These are phyloP conservation scores for Raphanus hybrid DNA, from an alignment of 441 rosid species.

Conservation along the genomic window DNA sequence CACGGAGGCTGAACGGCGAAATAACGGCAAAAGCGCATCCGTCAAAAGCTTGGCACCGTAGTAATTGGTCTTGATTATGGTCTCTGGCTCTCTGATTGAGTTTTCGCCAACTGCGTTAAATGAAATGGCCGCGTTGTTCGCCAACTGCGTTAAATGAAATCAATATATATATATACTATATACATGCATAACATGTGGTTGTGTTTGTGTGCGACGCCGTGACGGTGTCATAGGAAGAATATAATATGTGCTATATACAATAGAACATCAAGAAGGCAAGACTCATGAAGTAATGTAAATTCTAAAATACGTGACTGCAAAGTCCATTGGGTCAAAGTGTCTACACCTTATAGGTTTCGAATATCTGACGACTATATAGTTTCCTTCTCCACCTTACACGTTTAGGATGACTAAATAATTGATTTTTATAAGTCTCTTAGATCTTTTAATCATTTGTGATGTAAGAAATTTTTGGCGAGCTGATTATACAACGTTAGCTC, in stretches of 20 bases:
- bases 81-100: slow-evolving; percentile 71
- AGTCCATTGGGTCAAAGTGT: not conserved
- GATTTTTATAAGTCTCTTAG: not conserved
- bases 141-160: slow-evolving; percentile 73
- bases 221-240: not conserved
- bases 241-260: not conserved
- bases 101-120: slow-evolving; percentile 69
- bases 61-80: slow-evolving; percentile 71
- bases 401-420: not conserved
- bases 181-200: not conserved
- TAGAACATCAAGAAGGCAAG: not conserved
- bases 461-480: not conserved
- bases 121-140: slow-evolving; percentile 81
- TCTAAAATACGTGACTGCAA: not conserved
- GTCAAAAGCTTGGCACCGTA: slow-evolving; percentile 68
- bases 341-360: slow-evolving; percentile 1
- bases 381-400: slow-evolving; percentile 1
- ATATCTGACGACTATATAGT: not conserved
- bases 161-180: not conserved
- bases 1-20: slow-evolving; percentile 54
- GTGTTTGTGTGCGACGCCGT: not conserved
- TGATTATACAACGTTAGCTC: not conserved
- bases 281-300: not conserved
- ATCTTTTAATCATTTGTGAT: not conserved
- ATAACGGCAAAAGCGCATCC: slow-evolving; percentile 67